Conservation (phyloP, 345 rosid species). For the Gossypium rotundifolium region DNA sequence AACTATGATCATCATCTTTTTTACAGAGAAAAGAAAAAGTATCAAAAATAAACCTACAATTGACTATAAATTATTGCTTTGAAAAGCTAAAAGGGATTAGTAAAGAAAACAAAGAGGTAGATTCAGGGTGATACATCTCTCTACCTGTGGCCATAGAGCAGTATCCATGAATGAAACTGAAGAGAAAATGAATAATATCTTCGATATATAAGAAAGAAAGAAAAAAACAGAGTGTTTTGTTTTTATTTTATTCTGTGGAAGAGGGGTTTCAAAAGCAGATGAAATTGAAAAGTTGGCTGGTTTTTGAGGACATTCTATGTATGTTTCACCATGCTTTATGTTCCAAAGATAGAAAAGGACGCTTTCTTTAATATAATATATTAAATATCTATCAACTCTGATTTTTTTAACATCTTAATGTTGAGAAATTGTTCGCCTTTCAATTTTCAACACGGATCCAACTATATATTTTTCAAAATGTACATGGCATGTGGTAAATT, state of each 20-base stretch:
- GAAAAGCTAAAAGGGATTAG: conserved; percentile 10
- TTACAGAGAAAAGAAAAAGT: conserved; percentile 21
- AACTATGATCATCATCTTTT: neutral
- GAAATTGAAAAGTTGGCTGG: conserved; percentile 31
- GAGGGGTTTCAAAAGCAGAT: conserved; percentile 26
- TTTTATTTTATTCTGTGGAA: conserved; percentile 3
- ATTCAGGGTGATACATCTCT: conserved; percentile 21
- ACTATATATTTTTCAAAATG: too few relatives aligned
- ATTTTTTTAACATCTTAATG: too few relatives aligned
- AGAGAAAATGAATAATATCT: conserved; percentile 12
- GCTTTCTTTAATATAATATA: too few relatives aligned
- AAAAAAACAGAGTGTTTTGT: conserved; percentile 11
- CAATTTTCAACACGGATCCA: too few relatives aligned
- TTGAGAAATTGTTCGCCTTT: too few relatives aligned
- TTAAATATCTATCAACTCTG: too few relatives aligned
- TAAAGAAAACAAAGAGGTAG: neutral
- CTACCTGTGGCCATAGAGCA: conserved; percentile 96
- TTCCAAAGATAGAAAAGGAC: too few relatives aligned
- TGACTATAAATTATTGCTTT: conserved; percentile 1
- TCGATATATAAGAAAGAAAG: conserved; percentile 5
- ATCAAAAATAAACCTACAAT: conserved; percentile 11
- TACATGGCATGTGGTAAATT: too few relatives aligned
- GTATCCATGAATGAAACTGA: conserved; percentile 77
- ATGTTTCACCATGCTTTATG: conserved; percentile 39
- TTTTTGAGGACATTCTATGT: conserved; percentile 37